Base-by-base conservation (phyloP, 2,329 filamentous ascomycete species). In the Aurifilum marmelostoma region DNA sequence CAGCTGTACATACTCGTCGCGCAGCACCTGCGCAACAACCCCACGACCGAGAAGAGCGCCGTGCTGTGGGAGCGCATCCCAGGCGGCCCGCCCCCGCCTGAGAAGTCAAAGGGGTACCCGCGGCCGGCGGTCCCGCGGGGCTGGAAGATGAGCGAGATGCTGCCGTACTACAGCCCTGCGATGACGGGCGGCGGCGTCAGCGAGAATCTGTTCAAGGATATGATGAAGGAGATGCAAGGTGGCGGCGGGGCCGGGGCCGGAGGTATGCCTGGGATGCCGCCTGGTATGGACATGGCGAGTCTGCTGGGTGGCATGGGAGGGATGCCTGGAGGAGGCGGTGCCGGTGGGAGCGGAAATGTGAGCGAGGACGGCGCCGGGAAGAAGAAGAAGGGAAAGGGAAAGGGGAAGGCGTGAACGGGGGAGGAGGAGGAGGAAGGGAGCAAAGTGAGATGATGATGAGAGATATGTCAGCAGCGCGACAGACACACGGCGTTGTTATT, bases 131-230 rank as follows among this genome's bases (percentile, higher is more conserved):
- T 93, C 65, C 96, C 96, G 24, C 86, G 92, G 66, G 95, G 95
- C 50, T 97, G 94, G 93, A 97, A 97, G 83, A 91, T 98, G 79
- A 89, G 89, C 71, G 89, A 88, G 70, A 89, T 97, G 69, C 77
- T 99, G 73, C 96, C 96, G 29, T 89, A 97, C 72, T 91, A 97
- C 76, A 97, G 92, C 72, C 90, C 94, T 0, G 96, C 94, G 24
- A 87, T 98, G 81, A 96, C 92, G 66, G 96, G 96, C 11, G 96
- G 96, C 14, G 96, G 96, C 47, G 93, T 98, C 14, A 94, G 89
- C 71, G 96, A 99, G 79, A 97, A 98, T 77, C 88, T 97, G 71
- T 89, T 98, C 76, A 93, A 96, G 83, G 94, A 97, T 74, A 97
- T 97, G 85, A 97, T 98, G 94, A 91, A 89, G 76, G 93, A 97